Conservation (phyloP, 75 land plant genomes). For the Chamaecyparis obtusa region DNA sequence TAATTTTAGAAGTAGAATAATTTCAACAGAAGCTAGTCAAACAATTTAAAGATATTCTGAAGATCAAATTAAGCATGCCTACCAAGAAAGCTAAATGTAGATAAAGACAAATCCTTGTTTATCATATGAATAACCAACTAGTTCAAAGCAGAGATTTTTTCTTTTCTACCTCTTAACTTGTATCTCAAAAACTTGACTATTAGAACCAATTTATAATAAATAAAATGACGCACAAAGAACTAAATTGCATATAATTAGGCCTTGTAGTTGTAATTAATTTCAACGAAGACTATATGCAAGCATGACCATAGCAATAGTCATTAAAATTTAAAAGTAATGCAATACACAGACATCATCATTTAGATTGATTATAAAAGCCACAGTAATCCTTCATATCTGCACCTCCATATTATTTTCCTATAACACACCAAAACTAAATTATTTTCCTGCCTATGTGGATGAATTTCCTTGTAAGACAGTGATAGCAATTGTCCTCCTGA, state of each 20-base stretch:
- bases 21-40: background rate
- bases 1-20: background rate
- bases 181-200: background rate
- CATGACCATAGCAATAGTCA: background rate
- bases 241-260: background rate
- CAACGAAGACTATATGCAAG: background rate
- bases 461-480: background rate
- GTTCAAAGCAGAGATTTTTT: background rate
- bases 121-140: background rate
- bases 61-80: background rate
- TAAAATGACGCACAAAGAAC: background rate
- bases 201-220: background rate
- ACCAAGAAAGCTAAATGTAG: background rate
- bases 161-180: background rate
- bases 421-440: background rate
- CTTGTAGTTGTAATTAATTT: background rate
- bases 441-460: background rate
- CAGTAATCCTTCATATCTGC: background rate
- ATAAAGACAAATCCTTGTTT: conserved; percentile 1
- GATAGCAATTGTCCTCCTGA: background rate
- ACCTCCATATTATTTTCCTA: background rate
- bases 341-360: background rate
- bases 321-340: background rate
- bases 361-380: background rate
- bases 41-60: background rate